A percentile compares a stretch with the other conserved stretches of the same genome.
Conservation (phyloP, 106 monocot species). For the Alisma plantagoaquatica region DNA sequence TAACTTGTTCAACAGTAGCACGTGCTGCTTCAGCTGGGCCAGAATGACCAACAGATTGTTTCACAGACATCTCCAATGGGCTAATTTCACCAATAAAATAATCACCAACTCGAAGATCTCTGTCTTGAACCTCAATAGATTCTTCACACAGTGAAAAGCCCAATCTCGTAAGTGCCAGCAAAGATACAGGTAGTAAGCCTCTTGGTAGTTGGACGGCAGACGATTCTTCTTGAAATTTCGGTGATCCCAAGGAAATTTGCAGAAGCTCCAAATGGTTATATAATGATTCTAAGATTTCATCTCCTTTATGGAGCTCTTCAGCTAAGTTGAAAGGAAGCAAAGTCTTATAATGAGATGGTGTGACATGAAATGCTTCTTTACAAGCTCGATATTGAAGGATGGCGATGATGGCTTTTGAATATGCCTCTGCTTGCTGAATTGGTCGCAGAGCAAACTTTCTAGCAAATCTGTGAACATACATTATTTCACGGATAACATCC, state of each 20-base stretch:
- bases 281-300: slow-evolving; percentile 80
- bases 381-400: slow-evolving; percentile 64
- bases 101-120: slow-evolving; percentile 15
- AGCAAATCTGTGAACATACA: slow-evolving; percentile 68
- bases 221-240: slow-evolving; percentile 7
- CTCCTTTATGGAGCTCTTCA: slow-evolving; percentile 93
- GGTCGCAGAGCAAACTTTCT: slow-evolving; percentile 56
- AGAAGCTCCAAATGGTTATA: slow-evolving; percentile 47
- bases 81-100: slow-evolving; percentile 39
- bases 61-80: slow-evolving; percentile 56
- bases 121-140: slow-evolving; percentile 26
- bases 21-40: slow-evolving; percentile 60
- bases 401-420: slow-evolving; percentile 67
- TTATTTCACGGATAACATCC: slow-evolving; percentile 61
- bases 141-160: slow-evolving; percentile 39
- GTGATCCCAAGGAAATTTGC: slow-evolving; percentile 5
- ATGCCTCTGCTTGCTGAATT: slow-evolving; percentile 53
- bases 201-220: slow-evolving; percentile 5
- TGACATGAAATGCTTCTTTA: slow-evolving; percentile 71
- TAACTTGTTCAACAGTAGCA: slow-evolving; percentile 80
- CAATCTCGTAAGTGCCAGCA: slow-evolving; percentile 36
- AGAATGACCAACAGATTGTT: slow-evolving; percentile 55
- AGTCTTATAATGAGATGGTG: slow-evolving; percentile 60
- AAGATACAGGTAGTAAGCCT: slow-evolving; percentile 39
- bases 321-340: slow-evolving; percentile 74